Evolutionary conservation across 768 basidiomycete species (phyloP).

Genomic region (Crepidotus variabilis): DNA sequence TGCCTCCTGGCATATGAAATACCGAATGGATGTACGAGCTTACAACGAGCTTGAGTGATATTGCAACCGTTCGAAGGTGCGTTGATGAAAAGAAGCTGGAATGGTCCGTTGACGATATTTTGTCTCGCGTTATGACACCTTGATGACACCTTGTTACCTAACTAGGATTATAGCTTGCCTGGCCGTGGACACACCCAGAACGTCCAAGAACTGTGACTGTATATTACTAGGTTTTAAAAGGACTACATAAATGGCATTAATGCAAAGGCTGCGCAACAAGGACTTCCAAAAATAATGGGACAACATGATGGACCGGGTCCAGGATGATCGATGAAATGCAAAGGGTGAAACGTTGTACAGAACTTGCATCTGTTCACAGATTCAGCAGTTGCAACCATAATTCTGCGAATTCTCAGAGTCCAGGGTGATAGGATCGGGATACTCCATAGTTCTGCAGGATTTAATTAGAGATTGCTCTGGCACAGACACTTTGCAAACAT

Average conservation of each 20-base stretch:
- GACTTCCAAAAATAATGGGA: conserved; percentile 7
- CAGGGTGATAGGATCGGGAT: conserved; percentile 97
- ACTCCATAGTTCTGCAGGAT: conserved; percentile 83
- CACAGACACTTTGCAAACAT: conserved; percentile 22
- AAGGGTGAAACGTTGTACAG: background rate
- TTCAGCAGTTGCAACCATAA: conserved; percentile 88
- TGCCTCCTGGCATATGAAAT: background rate
- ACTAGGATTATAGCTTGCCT: no score
- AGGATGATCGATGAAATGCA: background rate
- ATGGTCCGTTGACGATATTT: background rate
- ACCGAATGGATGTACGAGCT: background rate
- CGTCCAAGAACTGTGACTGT: background rate
- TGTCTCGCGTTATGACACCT: no score
- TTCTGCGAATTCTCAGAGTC: conserved; percentile 89
- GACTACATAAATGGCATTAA: conserved; percentile 9
- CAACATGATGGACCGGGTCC: conserved; percentile 3
- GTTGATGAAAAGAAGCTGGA: background rate
- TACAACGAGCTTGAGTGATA: background rate
- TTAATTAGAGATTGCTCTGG: conserved; percentile 7
- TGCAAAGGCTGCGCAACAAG: conserved; percentile 11
- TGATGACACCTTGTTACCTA: no score
- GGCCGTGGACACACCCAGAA: no score
- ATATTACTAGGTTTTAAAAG: background rate
- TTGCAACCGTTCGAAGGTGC: no score
- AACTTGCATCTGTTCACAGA: background rate